Evolutionary conservation across 768 basidiomycete genomes (phyloP).

Genomic region (Russula abietina): DNA sequence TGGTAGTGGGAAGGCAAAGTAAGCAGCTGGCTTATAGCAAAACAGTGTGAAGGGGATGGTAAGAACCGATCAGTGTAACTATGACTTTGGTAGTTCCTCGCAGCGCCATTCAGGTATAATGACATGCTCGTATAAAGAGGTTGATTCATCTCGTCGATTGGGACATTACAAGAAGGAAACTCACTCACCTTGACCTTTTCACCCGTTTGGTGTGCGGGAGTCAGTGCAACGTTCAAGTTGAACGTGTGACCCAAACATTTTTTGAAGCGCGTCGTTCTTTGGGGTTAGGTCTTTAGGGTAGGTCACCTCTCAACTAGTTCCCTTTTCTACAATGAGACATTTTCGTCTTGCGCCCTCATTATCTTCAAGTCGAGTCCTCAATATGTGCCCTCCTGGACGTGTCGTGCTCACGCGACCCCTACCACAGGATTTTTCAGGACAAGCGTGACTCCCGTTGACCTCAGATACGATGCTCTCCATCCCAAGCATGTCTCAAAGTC

Average conservation of each 20-base stretch:
- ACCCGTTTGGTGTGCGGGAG: background rate
- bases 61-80: slow-evolving; percentile 80
- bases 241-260: background rate
- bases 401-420: background rate
- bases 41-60: slow-evolving; percentile 23
- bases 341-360: background rate
- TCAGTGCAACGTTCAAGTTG: background rate
- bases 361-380: background rate
- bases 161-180: slow-evolving; percentile 26
- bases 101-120: slow-evolving; percentile 45
- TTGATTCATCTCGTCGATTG: slow-evolving; percentile 52
- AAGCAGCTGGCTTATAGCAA: slow-evolving; percentile 3
- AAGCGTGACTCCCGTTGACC: slow-evolving; percentile 26
- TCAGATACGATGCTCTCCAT: slow-evolving; percentile 32
- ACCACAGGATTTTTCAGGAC: slow-evolving; percentile 17
- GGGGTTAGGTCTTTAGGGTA: slow-evolving; percentile 24
- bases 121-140: slow-evolving; percentile 44
- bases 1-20: background rate
- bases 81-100: slow-evolving; percentile 66
- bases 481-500: slow-evolving; percentile 23
- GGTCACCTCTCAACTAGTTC: slow-evolving; percentile 4
- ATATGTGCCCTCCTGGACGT: background rate
- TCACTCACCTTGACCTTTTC: slow-evolving; percentile 8
- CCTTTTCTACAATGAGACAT: background rate
- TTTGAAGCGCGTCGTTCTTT: background rate